Evolutionary conservation across 345 rosid species (phyloP).

Genomic region (Eucalyptus lansdowneana): DNA sequence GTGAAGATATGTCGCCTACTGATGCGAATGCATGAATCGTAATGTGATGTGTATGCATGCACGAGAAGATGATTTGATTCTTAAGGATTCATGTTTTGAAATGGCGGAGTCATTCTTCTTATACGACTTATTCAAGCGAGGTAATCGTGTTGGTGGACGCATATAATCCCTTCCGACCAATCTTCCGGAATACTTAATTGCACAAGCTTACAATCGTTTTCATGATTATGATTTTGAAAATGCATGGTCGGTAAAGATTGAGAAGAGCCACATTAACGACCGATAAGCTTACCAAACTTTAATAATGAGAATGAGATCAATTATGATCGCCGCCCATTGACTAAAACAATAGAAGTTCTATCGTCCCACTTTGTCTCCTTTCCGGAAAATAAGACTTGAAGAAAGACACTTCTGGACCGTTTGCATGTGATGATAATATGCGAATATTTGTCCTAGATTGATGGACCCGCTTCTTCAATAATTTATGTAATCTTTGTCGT

Average conservation of each 20-base stretch:
- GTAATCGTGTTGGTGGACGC: not conserved
- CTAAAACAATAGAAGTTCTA: not conserved
- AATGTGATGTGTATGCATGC: not conserved
- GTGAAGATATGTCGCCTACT: not conserved
- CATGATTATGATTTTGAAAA: not conserved
- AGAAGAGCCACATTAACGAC: not conserved
- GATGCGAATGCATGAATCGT: not conserved
- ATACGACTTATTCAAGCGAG: not conserved
- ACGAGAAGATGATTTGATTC: not conserved
- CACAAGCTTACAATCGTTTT: not conserved
- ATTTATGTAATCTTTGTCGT: not conserved
- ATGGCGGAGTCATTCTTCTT: not conserved
- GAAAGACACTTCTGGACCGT: not conserved
- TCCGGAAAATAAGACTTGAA: not conserved
- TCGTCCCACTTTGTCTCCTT: not conserved
- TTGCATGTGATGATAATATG: not conserved
- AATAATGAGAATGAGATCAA: not conserved
- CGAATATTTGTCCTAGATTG: not conserved
- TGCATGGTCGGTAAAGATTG: not conserved
- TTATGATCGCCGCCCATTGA: not conserved
- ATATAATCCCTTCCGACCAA: not conserved
- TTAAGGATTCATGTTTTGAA: not conserved
- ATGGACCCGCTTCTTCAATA: not conserved
- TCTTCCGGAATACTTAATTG: not conserved
- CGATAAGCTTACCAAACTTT: not conserved